A percentile compares a stretch with the other conserved stretches of the same genome.
These are phyloP conservation scores for Thyridium curvatum DNA, from an alignment of 2,329 filamentous ascomycete species.

Conservation along the genomic window DNA sequence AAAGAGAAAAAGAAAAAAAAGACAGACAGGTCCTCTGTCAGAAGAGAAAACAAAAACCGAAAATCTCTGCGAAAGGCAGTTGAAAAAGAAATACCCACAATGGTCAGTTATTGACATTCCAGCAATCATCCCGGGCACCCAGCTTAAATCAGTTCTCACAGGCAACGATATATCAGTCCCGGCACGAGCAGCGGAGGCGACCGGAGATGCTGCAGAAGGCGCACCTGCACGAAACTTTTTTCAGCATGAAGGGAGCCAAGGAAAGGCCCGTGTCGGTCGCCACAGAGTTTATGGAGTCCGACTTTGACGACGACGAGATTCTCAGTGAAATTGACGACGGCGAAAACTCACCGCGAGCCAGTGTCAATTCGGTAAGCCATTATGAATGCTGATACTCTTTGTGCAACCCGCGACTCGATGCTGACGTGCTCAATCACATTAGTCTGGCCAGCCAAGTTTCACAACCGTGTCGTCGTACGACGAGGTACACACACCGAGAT, in stretches of 20 bases:
- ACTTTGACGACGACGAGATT: slow-evolving; percentile 60
- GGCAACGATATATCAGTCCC: slow-evolving; percentile 19
- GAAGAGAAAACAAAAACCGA: not conserved
- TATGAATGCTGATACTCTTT: not conserved
- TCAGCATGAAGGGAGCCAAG: slow-evolving; percentile 46
- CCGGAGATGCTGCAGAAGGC: slow-evolving; percentile 48
- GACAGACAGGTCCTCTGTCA: too few species aligned
- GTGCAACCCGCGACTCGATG: slow-evolving; percentile 1
- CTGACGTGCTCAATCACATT: slow-evolving; percentile 9
- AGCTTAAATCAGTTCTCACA: slow-evolving; percentile 1
- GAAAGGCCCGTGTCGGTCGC: slow-evolving; percentile 61
- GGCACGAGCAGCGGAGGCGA: slow-evolving; percentile 23
- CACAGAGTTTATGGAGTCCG: slow-evolving; percentile 74
- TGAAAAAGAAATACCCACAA: too few species aligned
- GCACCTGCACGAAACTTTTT: slow-evolving; percentile 51
- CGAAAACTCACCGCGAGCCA: slow-evolving; percentile 57
- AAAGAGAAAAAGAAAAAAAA: not conserved
- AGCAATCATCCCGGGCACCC: too few species aligned
- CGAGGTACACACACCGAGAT: slow-evolving; percentile 72
- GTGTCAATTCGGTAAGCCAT: slow-evolving; percentile 62
- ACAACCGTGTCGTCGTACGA: slow-evolving; percentile 85
- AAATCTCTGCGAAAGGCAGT: not conserved
- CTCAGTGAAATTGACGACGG: slow-evolving; percentile 54
- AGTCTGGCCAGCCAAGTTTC: slow-evolving; percentile 69
- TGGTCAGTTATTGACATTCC: too few species aligned